These are phyloP conservation scores for Vicia faba DNA, from an alignment of 306 rosid genomes.

Conservation along the genomic window DNA sequence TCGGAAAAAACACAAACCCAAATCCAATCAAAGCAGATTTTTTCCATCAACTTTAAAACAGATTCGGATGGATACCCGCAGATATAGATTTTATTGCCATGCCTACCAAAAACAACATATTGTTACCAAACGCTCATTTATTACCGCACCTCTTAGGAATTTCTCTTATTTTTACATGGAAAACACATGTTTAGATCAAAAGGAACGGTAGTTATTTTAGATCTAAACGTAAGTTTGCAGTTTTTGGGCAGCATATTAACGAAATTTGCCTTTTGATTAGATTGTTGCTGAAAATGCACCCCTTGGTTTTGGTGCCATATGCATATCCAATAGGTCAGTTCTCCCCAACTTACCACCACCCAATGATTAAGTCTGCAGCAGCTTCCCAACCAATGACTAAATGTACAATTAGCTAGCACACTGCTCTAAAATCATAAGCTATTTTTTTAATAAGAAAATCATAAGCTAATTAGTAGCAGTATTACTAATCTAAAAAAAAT, in stretches of 20 bases:
- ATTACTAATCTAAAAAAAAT: background rate
- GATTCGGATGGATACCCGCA: too few relatives aligned
- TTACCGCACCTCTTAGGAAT: too few relatives aligned
- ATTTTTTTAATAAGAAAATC: background rate
- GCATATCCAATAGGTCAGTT: background rate
- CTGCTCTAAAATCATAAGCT: background rate
- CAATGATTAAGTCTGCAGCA: background rate
- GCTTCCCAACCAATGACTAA: background rate
- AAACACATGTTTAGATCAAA: background rate
- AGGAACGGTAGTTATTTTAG: background rate
- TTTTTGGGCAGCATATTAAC: background rate
- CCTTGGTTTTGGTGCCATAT: background rate
- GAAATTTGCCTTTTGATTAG: background rate
- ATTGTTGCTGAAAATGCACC: constrained; percentile 5
- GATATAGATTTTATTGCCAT: too few relatives aligned
- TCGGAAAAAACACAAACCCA: too few relatives aligned
- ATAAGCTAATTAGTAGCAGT: background rate
- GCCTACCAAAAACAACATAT: too few relatives aligned
- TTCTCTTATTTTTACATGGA: background rate
- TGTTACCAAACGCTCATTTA: too few relatives aligned
- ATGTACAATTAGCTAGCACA: background rate
- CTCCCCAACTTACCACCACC: background rate
- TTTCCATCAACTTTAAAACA: too few relatives aligned
- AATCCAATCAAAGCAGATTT: too few relatives aligned
- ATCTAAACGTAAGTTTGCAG: background rate